phyloP scores from a whole-genome alignment of 805 yeast genomes.

The Lipomyces yamadae region DNA sequence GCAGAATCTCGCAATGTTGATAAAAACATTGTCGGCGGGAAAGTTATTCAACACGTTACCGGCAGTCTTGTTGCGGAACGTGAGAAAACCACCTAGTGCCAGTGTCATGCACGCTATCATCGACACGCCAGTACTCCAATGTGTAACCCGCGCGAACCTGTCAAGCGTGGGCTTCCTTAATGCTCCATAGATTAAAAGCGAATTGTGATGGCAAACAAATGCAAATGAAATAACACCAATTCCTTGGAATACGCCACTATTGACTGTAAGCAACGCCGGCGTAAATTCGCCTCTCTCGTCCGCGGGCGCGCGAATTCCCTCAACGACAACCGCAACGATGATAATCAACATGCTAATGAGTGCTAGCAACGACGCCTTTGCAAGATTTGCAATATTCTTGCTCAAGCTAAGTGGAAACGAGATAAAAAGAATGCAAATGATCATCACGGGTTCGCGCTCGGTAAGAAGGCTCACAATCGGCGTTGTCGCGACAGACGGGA shows the following conservation, averaged over 20 bases:
- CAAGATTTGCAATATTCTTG: constrained; percentile 79
- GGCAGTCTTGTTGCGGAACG: constrained; percentile 76
- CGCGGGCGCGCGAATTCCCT: constrained; percentile 67
- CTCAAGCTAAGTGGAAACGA: constrained; percentile 84
- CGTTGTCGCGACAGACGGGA: constrained; percentile 51
- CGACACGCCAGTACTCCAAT: constrained; percentile 79
- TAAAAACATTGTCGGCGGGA: constrained; percentile 70
- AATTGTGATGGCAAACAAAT: constrained; percentile 92
- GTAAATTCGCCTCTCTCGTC: constrained; percentile 57
- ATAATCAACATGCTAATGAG: constrained; percentile 81
- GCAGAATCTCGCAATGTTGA: constrained; percentile 86
- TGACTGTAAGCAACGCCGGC: constrained; percentile 53
- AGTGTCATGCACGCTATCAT: constrained; percentile 76
- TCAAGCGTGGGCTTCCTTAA: constrained; percentile 74
- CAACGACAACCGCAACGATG: constrained; percentile 68
- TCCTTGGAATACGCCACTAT: constrained; percentile 78
- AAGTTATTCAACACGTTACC: constrained; percentile 91
- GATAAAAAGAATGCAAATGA: constrained; percentile 68
- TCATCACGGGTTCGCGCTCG: constrained; percentile 71
- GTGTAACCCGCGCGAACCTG: constrained; percentile 77
- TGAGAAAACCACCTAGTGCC: constrained; percentile 78
- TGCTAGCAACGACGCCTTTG: constrained; percentile 86
- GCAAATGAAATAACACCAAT: constrained; percentile 95
- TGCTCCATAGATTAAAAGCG: constrained; percentile 86
- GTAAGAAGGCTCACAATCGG: constrained; percentile 59